Base-by-base conservation (phyloP, 257 asterid species). In the Paraleonurus japonicus region DNA sequence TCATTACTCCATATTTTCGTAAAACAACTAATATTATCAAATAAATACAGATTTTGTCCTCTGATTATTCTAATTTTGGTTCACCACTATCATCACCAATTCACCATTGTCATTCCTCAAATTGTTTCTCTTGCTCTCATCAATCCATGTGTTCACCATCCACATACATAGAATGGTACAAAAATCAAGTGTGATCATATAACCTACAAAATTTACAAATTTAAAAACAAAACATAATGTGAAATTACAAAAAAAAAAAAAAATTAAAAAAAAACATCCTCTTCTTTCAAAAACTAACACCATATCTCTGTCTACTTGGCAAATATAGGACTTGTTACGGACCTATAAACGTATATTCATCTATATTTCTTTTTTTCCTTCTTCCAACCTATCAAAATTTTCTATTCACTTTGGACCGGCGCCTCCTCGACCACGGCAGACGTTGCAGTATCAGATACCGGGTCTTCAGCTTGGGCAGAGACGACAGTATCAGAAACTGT, bases 401-500 rank as follows among this genome's bases (percentile, higher is more conserved):
- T 24, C 73, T 70, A 73, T 69, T 80, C 85, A 66, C 74, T 47
- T 58, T 47, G 65, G 65, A 58, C 53, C 51, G 72, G 30, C 9
- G 65, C 61, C 65, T 45, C 83, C 76, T 76, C 88, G 59, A 33
- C 37, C 28, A 63, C 24, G 33, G 72, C 27, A 28, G 83, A 66
- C 26, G 68, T 51, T 43, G 80, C 84, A 11, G 82, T 74, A 58
- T 74, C 84, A 5, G 79, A 50, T 24, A 45, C 70, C 12, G 69
- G 71, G 45, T 76, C 83, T 13, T 85, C 87, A 3, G 59, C 79
- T 48, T 26, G 67, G 19, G 79, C 58, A 11, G 85, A 70, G 72
- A 69, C 73, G 9, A 75, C 68, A 48, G 80, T 55, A 55, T 85
- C 87, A 2, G 89, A 78, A 13, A 75, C 78, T 70, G 87, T 67